Percentiles rank a stretch among this genome's conserved stretches.
These are phyloP conservation scores for Breviolum minutum DNA, from an alignment of 73 alveolate genomes.

Conservation along the genomic window DNA sequence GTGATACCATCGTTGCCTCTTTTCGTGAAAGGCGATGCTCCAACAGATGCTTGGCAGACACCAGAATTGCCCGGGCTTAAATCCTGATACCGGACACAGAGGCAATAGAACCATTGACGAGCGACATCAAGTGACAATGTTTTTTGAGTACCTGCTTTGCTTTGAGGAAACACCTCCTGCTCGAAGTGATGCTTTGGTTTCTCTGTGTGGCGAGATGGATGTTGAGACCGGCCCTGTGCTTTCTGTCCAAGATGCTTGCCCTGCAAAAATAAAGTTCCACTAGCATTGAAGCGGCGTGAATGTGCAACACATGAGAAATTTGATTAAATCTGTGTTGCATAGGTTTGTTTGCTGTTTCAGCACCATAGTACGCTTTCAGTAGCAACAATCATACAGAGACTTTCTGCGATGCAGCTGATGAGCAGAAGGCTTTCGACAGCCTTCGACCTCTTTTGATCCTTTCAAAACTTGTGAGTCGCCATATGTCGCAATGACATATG, in stretches of 20 bases:
- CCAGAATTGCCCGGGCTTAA: too few species aligned
- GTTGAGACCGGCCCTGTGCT: neutral
- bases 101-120: neutral
- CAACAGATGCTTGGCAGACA: neutral
- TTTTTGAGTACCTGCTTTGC: neutral
- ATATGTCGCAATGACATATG: neutral
- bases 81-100: neutral
- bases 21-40: conserved; percentile 10
- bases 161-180: neutral
- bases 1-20: conserved; percentile 17
- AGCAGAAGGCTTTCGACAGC: too few species aligned
- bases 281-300: too few species aligned
- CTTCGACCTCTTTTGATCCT: too few species aligned
- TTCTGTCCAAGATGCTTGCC: neutral
- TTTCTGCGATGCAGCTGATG: too few species aligned
- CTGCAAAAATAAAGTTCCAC: too few species aligned
- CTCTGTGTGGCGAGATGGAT: neutral
- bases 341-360: too few species aligned
- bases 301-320: too few species aligned
- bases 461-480: too few species aligned
- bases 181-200: neutral
- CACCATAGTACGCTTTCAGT: too few species aligned
- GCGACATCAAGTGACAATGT: neutral
- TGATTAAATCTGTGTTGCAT: too few species aligned
- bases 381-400: too few species aligned